These are phyloP conservation scores for Talaromyces piceae DNA, from an alignment of 2,329 filamentous ascomycete species.

Conservation along the genomic window DNA sequence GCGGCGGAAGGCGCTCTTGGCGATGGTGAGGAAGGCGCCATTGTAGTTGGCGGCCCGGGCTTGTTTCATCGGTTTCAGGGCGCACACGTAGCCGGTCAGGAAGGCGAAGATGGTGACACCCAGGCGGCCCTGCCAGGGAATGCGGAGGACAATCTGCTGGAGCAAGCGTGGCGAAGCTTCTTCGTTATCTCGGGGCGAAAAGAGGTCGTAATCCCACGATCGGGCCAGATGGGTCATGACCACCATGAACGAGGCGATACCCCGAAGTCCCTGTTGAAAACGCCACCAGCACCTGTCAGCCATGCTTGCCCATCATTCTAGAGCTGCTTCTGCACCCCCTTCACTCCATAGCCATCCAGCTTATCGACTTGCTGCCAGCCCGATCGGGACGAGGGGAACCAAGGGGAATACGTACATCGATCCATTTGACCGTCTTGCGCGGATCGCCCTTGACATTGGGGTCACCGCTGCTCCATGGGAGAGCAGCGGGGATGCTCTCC, in stretches of 20 bases:
- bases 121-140: slow-evolving; percentile 49
- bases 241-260: slow-evolving; percentile 48
- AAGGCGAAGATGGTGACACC: slow-evolving; percentile 52
- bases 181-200: slow-evolving; percentile 40
- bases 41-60: slow-evolving; percentile 40
- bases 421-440: slow-evolving; percentile 48
- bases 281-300: too few relatives aligned
- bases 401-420: slow-evolving; percentile 47
- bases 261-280: slow-evolving; percentile 49
- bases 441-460: slow-evolving; percentile 25
- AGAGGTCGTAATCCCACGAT: slow-evolving; percentile 46
- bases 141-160: slow-evolving; percentile 47
- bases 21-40: slow-evolving; percentile 41
- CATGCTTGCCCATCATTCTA: too few relatives aligned
- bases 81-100: slow-evolving; percentile 50
- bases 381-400: too few relatives aligned
- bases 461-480: slow-evolving; percentile 17
- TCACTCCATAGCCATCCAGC: too few relatives aligned
- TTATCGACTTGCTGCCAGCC: too few relatives aligned
- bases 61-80: slow-evolving; percentile 47
- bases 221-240: slow-evolving; percentile 47
- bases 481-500: slow-evolving; percentile 16
- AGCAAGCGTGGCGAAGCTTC: slow-evolving; percentile 39
- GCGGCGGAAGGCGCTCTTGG: slow-evolving; percentile 48
- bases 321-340: too few relatives aligned